Conservation (phyloP, 2,329 filamentous ascomycete genomes). For the Botryosphaeria dothidea region DNA sequence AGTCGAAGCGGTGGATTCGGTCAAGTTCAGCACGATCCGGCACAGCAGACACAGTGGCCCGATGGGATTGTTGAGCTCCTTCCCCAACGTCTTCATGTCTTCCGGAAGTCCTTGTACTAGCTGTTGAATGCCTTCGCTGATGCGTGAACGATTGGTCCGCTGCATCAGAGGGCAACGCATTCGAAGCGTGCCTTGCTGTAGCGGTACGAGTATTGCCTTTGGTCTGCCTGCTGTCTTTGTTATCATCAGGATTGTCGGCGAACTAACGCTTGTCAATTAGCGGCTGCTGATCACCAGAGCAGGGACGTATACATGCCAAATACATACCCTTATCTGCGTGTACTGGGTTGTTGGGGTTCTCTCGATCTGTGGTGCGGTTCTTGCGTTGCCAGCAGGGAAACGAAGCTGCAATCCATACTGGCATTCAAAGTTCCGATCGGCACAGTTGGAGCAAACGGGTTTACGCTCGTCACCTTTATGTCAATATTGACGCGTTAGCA, state of each 20-base stretch:
- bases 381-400: constrained; percentile 52
- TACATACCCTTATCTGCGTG: background rate
- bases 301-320: too few species aligned
- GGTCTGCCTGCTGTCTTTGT: constrained; percentile 22
- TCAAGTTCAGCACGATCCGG: background rate
- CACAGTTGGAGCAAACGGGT: constrained; percentile 52
- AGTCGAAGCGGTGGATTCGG: background rate
- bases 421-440: constrained; percentile 49
- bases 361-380: constrained; percentile 36
- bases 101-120: background rate
- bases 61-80: background rate
- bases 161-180: background rate
- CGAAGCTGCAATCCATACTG: constrained; percentile 51
- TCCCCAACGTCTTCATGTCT: background rate
- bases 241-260: constrained; percentile 22
- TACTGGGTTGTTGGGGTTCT: background rate
- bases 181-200: background rate
- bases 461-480: constrained; percentile 52
- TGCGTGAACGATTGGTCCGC: background rate
- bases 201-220: background rate
- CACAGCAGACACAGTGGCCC: background rate
- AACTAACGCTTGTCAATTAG: background rate
- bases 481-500: background rate
- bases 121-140: background rate
- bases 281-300: background rate